These are phyloP conservation scores for Chrysanthemum lavandulifolium DNA, from an alignment of 129 eudicot species.

Conservation along the genomic window DNA sequence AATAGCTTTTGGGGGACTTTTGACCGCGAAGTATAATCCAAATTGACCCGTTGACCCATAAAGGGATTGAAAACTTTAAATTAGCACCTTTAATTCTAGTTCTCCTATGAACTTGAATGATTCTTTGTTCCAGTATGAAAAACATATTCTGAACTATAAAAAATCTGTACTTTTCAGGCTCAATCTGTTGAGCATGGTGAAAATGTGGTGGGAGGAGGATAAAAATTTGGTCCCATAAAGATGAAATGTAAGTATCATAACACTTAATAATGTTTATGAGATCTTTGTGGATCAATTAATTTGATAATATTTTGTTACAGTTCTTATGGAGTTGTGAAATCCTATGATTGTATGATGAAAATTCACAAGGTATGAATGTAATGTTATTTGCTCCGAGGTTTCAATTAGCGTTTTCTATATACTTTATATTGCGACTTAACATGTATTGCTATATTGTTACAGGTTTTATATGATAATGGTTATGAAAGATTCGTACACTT, in stretches of 20 bases:
- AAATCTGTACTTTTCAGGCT: constrained; percentile 21
- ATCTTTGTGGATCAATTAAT: constrained; percentile 3
- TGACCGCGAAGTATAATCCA: not conserved
- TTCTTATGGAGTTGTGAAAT: constrained; percentile 31
- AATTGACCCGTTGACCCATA: not conserved
- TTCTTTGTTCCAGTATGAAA: not conserved
- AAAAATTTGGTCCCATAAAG: constrained; percentile 67
- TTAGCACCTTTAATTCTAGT: no score
- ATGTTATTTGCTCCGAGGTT: not conserved
- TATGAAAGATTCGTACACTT: constrained; percentile 28
- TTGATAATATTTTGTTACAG: constrained; percentile 15
- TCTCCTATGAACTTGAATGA: not conserved
- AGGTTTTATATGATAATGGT: constrained; percentile 36
- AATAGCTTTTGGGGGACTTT: not conserved
- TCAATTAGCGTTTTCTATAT: not conserved
- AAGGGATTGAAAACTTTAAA: no score
- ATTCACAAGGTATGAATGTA: constrained; percentile 25
- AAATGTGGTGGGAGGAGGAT: constrained; percentile 49
- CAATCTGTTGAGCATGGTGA: constrained; percentile 28
- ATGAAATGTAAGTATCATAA: constrained; percentile 39
- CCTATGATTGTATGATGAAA: constrained; percentile 17
- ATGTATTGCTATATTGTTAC: constrained; percentile 5
- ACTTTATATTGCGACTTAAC: not conserved
- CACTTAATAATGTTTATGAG: constrained; percentile 13
- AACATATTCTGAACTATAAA: constrained; percentile 1